Conservation (phyloP, 2,329 filamentous ascomycete species). For the Pestalotiopsis sp. region DNA sequence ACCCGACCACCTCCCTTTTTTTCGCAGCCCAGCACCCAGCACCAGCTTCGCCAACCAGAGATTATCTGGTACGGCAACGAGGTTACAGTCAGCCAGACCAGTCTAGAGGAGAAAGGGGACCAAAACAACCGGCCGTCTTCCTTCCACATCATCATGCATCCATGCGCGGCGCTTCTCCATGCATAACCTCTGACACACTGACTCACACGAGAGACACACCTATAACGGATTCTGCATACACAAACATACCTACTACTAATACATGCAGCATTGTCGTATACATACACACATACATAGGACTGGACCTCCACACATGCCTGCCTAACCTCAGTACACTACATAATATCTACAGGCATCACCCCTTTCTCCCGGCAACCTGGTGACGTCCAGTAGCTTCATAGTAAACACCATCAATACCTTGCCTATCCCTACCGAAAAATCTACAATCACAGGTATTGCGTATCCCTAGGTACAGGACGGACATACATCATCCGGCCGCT, state of each 20-base stretch:
- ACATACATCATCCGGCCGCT: background rate
- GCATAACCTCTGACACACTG: constrained; percentile 11
- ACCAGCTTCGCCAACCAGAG: background rate
- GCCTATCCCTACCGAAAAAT: background rate
- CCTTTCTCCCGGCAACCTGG: constrained; percentile 14
- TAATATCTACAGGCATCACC: background rate
- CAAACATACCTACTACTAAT: background rate
- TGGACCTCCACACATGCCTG: background rate
- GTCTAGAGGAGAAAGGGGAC: background rate
- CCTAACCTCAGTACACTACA: background rate
- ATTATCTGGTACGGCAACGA: background rate
- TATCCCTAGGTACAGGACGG: background rate
- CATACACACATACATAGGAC: background rate
- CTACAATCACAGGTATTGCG: background rate
- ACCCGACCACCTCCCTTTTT: background rate
- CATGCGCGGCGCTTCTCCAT: background rate
- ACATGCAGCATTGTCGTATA: background rate
- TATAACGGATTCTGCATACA: background rate
- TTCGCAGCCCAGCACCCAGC: background rate
- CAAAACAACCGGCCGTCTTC: background rate
- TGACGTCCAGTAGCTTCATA: background rate
- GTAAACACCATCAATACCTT: constrained; percentile 11
- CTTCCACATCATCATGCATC: constrained; percentile 10
- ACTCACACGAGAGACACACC: constrained; percentile 1
- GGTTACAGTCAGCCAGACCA: background rate